Percentiles rank a stretch among this genome's conserved stretches.
Conservation (phyloP, 169 alveolate genomes). For the Perkinsus chesapeaki region DNA sequence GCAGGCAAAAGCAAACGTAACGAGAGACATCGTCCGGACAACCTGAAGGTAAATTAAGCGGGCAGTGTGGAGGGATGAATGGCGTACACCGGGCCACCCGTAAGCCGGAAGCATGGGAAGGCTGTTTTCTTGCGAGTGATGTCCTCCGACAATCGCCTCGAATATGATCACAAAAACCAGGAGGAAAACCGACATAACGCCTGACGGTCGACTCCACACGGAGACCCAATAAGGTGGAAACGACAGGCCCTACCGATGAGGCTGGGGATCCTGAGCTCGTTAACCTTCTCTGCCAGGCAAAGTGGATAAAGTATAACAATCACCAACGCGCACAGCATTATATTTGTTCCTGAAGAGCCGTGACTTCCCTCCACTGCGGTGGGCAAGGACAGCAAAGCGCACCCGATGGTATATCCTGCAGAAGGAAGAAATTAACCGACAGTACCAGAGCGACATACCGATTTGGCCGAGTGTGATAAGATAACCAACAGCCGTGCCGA, state of each 20-base stretch:
- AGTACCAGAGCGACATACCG: not conserved
- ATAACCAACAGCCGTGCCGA: not conserved
- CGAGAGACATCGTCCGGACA: not conserved
- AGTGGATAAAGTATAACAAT: not conserved
- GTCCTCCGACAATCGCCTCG: not conserved
- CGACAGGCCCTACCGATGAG: not conserved
- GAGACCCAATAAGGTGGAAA: not conserved
- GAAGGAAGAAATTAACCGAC: not conserved
- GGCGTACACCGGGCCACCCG: not conserved
- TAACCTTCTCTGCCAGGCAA: conserved; percentile 9
- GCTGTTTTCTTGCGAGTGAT: not conserved
- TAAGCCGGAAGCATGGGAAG: not conserved
- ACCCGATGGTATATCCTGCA: not conserved
- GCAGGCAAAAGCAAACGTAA: conserved; percentile 9
- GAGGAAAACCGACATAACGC: not conserved
- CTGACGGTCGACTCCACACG: not conserved
- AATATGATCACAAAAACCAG: conserved; percentile 9
- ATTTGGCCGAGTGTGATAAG: not conserved
- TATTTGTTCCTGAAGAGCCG: not conserved
- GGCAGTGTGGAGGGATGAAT: not conserved
- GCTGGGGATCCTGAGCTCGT: conserved; percentile 10
- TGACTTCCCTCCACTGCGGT: not conserved
- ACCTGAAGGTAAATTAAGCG: not conserved
- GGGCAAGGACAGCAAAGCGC: not conserved
- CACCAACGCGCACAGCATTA: not conserved